phyloP scores from a whole-genome alignment of 306 rosid genomes.

The Potentilla sterilis region DNA sequence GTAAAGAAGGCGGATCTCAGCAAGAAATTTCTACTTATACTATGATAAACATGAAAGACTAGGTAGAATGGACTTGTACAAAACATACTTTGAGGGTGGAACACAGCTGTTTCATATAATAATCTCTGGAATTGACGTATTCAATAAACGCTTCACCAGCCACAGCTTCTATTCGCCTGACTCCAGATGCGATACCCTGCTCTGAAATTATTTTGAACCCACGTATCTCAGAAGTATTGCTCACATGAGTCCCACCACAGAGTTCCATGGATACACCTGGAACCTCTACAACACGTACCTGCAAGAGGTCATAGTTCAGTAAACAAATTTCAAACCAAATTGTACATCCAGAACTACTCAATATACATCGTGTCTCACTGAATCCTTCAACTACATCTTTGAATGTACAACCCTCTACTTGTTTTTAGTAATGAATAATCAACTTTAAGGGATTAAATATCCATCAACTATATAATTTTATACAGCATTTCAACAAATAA shows the following conservation, averaged over 20 bases:
- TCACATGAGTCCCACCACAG: conserved; percentile 94
- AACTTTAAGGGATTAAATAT: not conserved
- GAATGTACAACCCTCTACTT: not conserved
- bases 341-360: conserved; percentile 3
- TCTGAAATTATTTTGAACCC: conserved; percentile 90
- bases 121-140: conserved; percentile 76
- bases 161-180: conserved; percentile 93
- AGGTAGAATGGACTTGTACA: not conserved
- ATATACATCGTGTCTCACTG: not conserved
- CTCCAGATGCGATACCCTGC: conserved; percentile 94
- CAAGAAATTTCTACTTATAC: not conserved
- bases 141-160: conserved; percentile 95
- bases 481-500: not conserved
- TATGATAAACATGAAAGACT: not conserved
- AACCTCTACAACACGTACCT: conserved; percentile 98
- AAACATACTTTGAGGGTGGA: conserved; percentile 77
- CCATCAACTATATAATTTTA: not conserved
- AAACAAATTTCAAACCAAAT: not conserved
- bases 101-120: conserved; percentile 72
- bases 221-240: conserved; percentile 87
- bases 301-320: conserved; percentile 32
- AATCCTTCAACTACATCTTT: not conserved
- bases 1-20: not conserved
- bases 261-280: conserved; percentile 98
- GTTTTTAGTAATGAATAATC: not conserved